Percentiles rank a stretch among this genome's conserved stretches.
These are phyloP conservation scores for Echinosophora koreensis DNA, from an alignment of 306 rosid species.

Conservation along the genomic window DNA sequence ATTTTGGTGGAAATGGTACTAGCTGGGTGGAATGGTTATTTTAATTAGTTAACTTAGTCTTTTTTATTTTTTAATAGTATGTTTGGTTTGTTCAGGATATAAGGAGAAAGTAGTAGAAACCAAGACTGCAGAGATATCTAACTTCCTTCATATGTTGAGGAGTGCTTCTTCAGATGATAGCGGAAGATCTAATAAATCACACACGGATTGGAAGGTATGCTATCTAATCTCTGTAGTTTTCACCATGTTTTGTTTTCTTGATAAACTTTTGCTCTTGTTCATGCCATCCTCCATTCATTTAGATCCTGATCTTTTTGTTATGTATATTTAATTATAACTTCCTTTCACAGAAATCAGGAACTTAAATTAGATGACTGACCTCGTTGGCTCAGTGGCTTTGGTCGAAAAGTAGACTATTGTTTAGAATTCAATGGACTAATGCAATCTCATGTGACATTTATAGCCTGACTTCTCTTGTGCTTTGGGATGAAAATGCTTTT, in stretches of 20 bases:
- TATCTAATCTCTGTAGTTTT: conserved; percentile 39
- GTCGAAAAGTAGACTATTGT: conserved; percentile 1
- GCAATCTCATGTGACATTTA: conserved; percentile 18
- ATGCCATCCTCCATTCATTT: conserved; percentile 13
- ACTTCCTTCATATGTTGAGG: conserved; percentile 88
- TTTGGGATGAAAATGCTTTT: conserved; percentile 15
- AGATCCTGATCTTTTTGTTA: not conserved
- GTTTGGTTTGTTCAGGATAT: conserved; percentile 58
- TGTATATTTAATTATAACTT: conserved; percentile 5
- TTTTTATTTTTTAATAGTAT: not conserved
- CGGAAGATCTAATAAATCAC: conserved; percentile 47
- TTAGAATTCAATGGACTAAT: conserved; percentile 37
- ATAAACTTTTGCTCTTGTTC: conserved; percentile 2
- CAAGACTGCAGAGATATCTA: conserved; percentile 68
- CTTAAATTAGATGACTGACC: conserved; percentile 17
- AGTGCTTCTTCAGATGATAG: conserved; percentile 62
- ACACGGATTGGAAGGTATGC: conserved; percentile 85
- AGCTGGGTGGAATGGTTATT: conserved; percentile 5
- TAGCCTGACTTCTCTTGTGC: conserved; percentile 26
- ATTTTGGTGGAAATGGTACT: conserved; percentile 2
- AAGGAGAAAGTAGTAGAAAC: conserved; percentile 58
- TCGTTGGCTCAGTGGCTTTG: conserved; percentile 10
- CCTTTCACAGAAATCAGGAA: conserved; percentile 1
- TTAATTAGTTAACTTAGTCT: conserved; percentile 7
- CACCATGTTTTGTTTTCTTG: conserved; percentile 32